Percentiles rank a stretch among this genome's conserved stretches.
These are phyloP conservation scores for Thalassiosira hispida DNA, from an alignment of 352 stramenopile species.

Conservation along the genomic window DNA sequence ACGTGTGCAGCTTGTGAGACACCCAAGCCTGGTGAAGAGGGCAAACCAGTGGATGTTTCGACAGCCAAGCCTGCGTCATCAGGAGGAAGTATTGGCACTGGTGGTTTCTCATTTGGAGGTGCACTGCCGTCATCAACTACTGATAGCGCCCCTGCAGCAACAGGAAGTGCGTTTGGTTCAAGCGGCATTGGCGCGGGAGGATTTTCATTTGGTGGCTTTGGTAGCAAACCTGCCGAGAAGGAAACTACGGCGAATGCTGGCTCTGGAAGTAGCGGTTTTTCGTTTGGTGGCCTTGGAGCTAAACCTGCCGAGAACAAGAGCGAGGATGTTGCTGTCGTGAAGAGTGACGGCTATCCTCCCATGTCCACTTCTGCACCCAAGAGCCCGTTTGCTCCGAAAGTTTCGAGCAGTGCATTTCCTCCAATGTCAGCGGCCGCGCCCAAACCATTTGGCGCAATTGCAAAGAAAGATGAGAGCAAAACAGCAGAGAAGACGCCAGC, in stretches of 20 bases:
- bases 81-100: slow-evolving; percentile 50
- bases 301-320: slow-evolving; percentile 22
- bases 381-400: no score
- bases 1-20: slow-evolving; percentile 84
- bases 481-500: neutral
- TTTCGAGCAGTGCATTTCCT: slow-evolving; percentile 34
- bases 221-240: slow-evolving; percentile 5
- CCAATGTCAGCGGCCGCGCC: slow-evolving; percentile 63
- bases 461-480: slow-evolving; percentile 11
- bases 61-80: slow-evolving; percentile 3
- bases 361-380: no score
- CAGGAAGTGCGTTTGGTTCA: slow-evolving; percentile 3
- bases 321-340: slow-evolving; percentile 7
- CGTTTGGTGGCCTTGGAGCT: slow-evolving; percentile 38
- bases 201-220: slow-evolving; percentile 51
- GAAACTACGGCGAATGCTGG: slow-evolving; percentile 1
- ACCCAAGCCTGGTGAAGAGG: slow-evolving; percentile 62
- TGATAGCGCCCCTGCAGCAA: slow-evolving; percentile 4
- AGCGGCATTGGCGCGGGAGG: slow-evolving; percentile 34
- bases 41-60: neutral
- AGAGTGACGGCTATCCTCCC: neutral
- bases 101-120: slow-evolving; percentile 67
- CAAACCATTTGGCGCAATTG: slow-evolving; percentile 47
- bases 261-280: slow-evolving; percentile 27
- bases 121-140: slow-evolving; percentile 1